Percentiles rank a stretch among this genome's conserved stretches.
phyloP scores from a whole-genome alignment of 257 asterid genomes.

The Salvia miltiorrhiza region DNA sequence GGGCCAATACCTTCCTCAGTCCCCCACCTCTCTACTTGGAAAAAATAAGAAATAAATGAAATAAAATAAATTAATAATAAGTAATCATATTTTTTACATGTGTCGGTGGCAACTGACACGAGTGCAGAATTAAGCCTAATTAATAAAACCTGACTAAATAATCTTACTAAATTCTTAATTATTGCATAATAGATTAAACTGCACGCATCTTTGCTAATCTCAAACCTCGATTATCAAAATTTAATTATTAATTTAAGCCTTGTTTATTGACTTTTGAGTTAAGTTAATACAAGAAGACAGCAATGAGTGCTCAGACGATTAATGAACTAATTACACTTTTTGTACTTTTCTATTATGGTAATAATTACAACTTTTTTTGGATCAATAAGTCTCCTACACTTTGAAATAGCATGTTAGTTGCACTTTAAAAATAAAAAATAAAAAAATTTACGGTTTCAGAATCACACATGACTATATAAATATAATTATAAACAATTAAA shows the following conservation, averaged over 20 bases:
- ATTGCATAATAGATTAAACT: constrained; percentile 13
- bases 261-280: constrained; percentile 18
- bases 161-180: not conserved
- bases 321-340: constrained; percentile 15
- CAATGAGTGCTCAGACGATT: constrained; percentile 16
- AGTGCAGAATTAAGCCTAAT: constrained; percentile 21
- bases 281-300: constrained; percentile 19
- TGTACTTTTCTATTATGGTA: constrained; percentile 9
- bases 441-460: not conserved
- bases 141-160: constrained; percentile 13
- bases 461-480: not conserved
- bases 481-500: not conserved
- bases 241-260: constrained; percentile 8
- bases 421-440: not conserved
- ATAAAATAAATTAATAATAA: too few species aligned
- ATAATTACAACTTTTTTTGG: not conserved
- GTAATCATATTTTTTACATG: not conserved
- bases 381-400: constrained; percentile 1
- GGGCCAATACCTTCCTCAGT: not conserved
- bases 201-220: constrained; percentile 15
- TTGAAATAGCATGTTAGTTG: not conserved
- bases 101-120: constrained; percentile 38
- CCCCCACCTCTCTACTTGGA: too few species aligned
- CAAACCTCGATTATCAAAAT: not conserved
- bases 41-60: too few species aligned